Evolutionary conservation across 2,329 filamentous ascomycete genomes (phyloP).

Genomic region (Nemania bipapillata): DNA sequence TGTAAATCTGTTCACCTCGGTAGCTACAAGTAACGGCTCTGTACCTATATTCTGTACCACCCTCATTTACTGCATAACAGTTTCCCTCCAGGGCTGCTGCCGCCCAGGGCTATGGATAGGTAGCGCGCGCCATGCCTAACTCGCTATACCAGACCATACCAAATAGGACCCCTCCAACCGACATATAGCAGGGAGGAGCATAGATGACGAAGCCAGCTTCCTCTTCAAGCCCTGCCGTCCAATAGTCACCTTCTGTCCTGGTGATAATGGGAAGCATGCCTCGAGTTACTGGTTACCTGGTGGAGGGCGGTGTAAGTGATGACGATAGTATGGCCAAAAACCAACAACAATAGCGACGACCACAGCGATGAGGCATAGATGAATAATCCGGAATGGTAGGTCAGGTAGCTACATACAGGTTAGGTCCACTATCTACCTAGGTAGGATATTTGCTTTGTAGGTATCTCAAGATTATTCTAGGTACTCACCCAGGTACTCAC

Average conservation of each 20-base stretch:
- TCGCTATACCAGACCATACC: neutral
- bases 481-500: neutral
- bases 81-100: neutral
- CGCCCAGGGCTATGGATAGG: too few species aligned
- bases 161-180: neutral
- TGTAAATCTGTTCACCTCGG: conserved; percentile 13
- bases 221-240: conserved; percentile 26
- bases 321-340: conserved; percentile 19
- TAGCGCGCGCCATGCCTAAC: neutral
- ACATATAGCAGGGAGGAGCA: neutral
- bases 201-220: conserved; percentile 36
- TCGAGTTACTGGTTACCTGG: conserved; percentile 4
- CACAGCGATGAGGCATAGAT: conserved; percentile 19
- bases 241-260: conserved; percentile 16
- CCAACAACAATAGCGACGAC: conserved; percentile 14
- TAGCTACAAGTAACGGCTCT: conserved; percentile 15
- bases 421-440: too few species aligned
- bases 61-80: neutral
- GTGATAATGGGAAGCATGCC: conserved; percentile 13
- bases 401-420: too few species aligned
- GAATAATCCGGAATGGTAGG: conserved; percentile 11
- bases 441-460: too few species aligned
- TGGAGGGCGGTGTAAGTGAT: conserved; percentile 30
- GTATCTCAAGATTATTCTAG: neutral
- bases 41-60: neutral